Conservation (phyloP, 2,329 filamentous ascomycete species). For the Phoma sp. region DNA sequence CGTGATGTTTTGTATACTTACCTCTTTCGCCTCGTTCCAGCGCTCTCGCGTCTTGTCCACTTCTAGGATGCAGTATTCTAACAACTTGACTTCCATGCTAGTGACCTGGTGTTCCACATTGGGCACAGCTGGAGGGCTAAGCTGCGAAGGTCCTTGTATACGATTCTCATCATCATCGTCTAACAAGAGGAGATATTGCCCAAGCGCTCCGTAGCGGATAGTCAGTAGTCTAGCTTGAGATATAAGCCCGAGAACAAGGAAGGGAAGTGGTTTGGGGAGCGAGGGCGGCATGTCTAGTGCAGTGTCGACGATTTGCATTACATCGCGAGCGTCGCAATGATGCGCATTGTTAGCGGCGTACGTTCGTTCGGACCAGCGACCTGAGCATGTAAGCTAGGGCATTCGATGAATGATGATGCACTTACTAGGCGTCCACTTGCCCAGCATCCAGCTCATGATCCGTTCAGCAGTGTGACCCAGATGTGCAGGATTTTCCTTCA, state of each 20-base stretch:
- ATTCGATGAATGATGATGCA: not conserved
- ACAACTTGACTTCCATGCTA: constrained; percentile 39
- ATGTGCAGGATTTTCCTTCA: constrained; percentile 70
- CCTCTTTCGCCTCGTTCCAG: constrained; percentile 51
- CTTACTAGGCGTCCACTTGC: constrained; percentile 81
- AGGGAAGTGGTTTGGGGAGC: constrained; percentile 27
- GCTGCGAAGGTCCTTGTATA: not conserved
- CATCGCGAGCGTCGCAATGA: constrained; percentile 68
- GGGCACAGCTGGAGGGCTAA: constrained; percentile 7
- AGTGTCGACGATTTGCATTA: constrained; percentile 71
- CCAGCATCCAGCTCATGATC: constrained; percentile 80
- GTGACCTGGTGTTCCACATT: constrained; percentile 27
- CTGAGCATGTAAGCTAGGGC: constrained; percentile 28
- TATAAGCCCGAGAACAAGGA: constrained; percentile 49
- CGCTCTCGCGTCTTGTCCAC: constrained; percentile 52
- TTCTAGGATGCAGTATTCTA: constrained; percentile 56
- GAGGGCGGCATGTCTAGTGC: constrained; percentile 65
- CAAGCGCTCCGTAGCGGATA: constrained; percentile 49
- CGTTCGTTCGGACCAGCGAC: constrained; percentile 62
- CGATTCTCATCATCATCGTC: constrained; percentile 19
- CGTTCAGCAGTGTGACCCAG: constrained; percentile 72
- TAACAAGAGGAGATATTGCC: constrained; percentile 58
- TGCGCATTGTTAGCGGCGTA: constrained; percentile 69
- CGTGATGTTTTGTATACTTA: constrained; percentile 55
- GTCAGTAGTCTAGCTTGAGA: constrained; percentile 54